Base-by-base conservation (phyloP, 805 yeast species). In the Cyberlindnera nakhonratchasimensis region DNA sequence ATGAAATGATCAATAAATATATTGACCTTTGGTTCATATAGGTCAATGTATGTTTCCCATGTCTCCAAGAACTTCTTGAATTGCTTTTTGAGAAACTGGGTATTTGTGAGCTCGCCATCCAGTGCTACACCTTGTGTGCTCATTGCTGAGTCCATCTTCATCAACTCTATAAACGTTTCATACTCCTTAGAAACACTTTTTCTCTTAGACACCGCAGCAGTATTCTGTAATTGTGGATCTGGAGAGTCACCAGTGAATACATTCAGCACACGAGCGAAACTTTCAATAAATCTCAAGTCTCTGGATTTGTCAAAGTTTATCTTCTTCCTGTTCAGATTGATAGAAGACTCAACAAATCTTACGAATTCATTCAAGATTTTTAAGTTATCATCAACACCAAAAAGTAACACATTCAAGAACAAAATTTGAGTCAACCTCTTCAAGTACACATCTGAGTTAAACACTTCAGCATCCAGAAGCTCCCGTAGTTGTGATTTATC, bases 311-410 rank as follows among this genome's bases (percentile, higher is more conserved):
- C 56, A 32, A 57, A 53, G 35, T 52, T 54, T 13, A 57, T 37
- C 30, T 53, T 54, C 36, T 55, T 57, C 36, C 62, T 52, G 30
- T 55, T 51, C n/a, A 45, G 33, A 29, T 57, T 56, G 29, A 57
- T 50, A 11, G 48, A 48, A 1, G 29, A 3, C 17, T 56, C 54
- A 13, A 56, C 49, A 35, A 54, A 56, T 9, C 23, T 26, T 3
- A 55, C 44, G 16, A 55, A 50, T 2, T 45, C 47, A 14, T 37
- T 42, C 19, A 54, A 13, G 10, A 42, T 38, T 3, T 19, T 7
- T 8, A 50, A 30, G 16, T 47, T 40, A 6, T 45, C 47, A 31
- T 47, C 50, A 16, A 40, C 30, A 6, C 58, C 60, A 22, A 46
- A 46, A 1, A 48, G 23, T 0, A 51, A 18, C 5, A 51, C 38